A percentile compares a stretch with the other conserved stretches of the same genome.
These are phyloP conservation scores for Ascochyta koolunga DNA, from an alignment of 2,329 filamentous ascomycete genomes.

Conservation along the genomic window DNA sequence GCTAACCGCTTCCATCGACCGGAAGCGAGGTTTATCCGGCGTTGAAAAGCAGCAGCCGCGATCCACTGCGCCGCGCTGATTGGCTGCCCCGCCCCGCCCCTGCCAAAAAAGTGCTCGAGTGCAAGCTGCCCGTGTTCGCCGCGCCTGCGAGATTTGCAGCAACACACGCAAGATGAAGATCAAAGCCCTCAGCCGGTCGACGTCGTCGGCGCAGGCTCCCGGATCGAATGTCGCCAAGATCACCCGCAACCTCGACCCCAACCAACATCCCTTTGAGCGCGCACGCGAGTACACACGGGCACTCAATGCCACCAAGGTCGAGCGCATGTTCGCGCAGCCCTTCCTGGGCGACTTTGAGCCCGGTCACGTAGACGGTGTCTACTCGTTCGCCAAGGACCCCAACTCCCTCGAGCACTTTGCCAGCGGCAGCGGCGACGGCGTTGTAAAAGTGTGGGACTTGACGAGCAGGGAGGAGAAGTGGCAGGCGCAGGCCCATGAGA, in stretches of 20 bases:
- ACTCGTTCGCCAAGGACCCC: conserved; percentile 56
- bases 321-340: conserved; percentile 87
- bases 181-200: conserved; percentile 69
- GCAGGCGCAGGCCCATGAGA: conserved; percentile 84
- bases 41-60: neutral
- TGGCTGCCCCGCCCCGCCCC: conserved; percentile 22
- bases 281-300: conserved; percentile 83
- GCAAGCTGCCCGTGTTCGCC: conserved; percentile 4
- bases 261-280: conserved; percentile 87
- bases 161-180: conserved; percentile 46
- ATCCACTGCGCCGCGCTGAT: conserved; percentile 15
- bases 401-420: conserved; percentile 54
- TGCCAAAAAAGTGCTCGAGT: conserved; percentile 16
- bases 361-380: conserved; percentile 86
- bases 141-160: conserved; percentile 14
- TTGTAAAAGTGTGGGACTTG: conserved; percentile 92
- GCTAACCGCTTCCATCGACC: conserved; percentile 10
- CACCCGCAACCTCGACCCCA: conserved; percentile 78
- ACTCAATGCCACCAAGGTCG: conserved; percentile 85
- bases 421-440: conserved; percentile 70
- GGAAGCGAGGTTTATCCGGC: conserved; percentile 9
- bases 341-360: conserved; percentile 86
- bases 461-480: conserved; percentile 74
- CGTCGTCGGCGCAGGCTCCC: conserved; percentile 68
- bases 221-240: conserved; percentile 69